A percentile compares a stretch with the other conserved stretches of the same genome.
Evolutionary conservation across 2,329 filamentous ascomycete species (phyloP).

Genomic region (Daldinia eschscholtzii): DNA sequence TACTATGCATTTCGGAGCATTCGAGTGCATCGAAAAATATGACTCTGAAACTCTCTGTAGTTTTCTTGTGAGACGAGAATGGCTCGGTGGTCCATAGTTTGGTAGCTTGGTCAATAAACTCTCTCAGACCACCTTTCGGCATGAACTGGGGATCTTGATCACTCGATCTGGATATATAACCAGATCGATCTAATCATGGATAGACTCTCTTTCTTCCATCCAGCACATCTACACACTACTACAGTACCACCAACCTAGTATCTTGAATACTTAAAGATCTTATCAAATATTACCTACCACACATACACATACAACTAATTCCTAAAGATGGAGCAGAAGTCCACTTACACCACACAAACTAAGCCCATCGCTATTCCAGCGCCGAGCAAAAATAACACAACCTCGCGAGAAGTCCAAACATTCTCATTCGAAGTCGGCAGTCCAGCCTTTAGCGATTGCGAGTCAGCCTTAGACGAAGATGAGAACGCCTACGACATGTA

Average conservation of each 20-base stretch:
- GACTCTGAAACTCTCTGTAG: constrained; percentile 35
- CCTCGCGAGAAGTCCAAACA: constrained; percentile 9
- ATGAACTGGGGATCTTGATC: constrained; percentile 18
- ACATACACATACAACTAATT: constrained; percentile 15
- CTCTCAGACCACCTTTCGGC: constrained; percentile 29
- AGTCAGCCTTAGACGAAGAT: constrained; percentile 41
- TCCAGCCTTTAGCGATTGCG: constrained; percentile 38
- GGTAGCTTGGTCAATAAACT: constrained; percentile 23
- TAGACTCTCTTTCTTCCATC: constrained; percentile 9
- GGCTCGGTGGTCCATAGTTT: constrained; percentile 38
- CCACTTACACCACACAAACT: constrained; percentile 20
- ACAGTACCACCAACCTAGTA: constrained; percentile 1
- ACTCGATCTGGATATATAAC: constrained; percentile 35
- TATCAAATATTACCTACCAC: constrained; percentile 19
- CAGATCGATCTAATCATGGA: constrained; percentile 31
- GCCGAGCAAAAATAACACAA: constrained; percentile 27
- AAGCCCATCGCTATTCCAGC: constrained; percentile 36
- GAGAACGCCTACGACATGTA: constrained; percentile 37
- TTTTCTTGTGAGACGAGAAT: constrained; percentile 40
- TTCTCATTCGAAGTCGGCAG: constrained; percentile 32
- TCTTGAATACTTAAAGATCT: constrained; percentile 10
- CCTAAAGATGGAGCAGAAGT: constrained; percentile 27
- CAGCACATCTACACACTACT: constrained; percentile 12
- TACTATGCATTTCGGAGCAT: constrained; percentile 25
- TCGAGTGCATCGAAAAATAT: constrained; percentile 26